phyloP scores from a whole-genome alignment of 805 yeast genomes.

The Yarrowia osloensis region DNA sequence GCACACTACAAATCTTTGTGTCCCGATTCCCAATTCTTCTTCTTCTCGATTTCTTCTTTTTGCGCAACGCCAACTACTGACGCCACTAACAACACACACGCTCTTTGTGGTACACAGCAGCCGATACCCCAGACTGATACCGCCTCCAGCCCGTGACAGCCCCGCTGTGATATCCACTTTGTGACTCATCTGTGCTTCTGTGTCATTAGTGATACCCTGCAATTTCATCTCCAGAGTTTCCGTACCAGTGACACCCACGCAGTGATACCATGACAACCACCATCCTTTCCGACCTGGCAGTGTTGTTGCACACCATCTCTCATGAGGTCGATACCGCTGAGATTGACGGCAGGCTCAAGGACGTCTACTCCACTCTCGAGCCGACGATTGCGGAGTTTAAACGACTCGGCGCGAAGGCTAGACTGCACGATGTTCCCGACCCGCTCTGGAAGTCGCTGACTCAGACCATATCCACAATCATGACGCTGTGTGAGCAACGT shows the following conservation, averaged over 20 bases:
- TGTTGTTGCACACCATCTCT: not conserved
- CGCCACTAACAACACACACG: not conserved
- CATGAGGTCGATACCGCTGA: not conserved
- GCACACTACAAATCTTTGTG: not conserved
- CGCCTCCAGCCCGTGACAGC: not conserved
- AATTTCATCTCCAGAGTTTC: too few species aligned
- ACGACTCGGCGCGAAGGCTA: not conserved
- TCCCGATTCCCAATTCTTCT: not conserved
- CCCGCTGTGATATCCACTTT: not conserved
- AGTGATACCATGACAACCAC: not conserved
- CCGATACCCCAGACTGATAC: not conserved
- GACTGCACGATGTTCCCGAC: not conserved
- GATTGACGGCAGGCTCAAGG: not conserved
- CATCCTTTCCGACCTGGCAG: not conserved
- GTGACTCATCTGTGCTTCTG: too few species aligned
- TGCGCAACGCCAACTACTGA: not conserved
- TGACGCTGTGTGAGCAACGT: slow-evolving; percentile 6
- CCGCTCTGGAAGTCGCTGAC: slow-evolving; percentile 1
- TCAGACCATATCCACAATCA: not conserved
- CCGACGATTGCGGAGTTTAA: not conserved
- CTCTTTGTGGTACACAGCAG: not conserved
- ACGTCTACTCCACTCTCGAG: not conserved
- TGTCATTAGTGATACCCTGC: too few species aligned
- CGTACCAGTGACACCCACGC: not conserved
- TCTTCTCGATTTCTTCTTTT: not conserved